These are phyloP conservation scores for Penicillium coprophilum DNA, from an alignment of 495 filamentous ascomycete genomes.

Conservation along the genomic window DNA sequence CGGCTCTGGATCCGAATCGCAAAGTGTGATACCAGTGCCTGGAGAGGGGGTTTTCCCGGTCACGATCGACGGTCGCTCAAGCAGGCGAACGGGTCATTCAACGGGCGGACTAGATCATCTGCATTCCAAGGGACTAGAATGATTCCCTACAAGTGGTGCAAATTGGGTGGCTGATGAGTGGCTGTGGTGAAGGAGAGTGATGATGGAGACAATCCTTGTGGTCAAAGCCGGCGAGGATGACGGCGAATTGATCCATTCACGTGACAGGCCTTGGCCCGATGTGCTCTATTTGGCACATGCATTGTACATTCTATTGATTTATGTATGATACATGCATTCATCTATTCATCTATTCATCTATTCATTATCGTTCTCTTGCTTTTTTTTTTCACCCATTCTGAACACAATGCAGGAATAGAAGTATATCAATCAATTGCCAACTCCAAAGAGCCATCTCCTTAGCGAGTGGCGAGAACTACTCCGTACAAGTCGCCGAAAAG, in stretches of 20 bases:
- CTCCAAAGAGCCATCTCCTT: neutral
- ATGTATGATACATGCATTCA: neutral
- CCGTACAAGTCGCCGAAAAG: neutral
- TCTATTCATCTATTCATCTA: neutral
- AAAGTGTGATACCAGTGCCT: constrained; percentile 23
- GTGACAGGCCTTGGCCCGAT: constrained; percentile 29
- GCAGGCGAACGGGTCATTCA: constrained; percentile 42
- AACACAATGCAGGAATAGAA: neutral
- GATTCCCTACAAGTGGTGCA: constrained; percentile 15
- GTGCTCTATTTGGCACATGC: neutral
- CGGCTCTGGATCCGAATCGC: constrained; percentile 24
- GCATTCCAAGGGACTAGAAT: constrained; percentile 37
- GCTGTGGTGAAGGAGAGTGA: constrained; percentile 28
- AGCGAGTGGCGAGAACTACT: neutral
- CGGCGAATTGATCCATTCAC: constrained; percentile 40
- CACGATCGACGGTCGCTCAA: constrained; percentile 43
- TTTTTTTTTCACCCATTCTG: neutral
- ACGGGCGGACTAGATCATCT: constrained; percentile 39
- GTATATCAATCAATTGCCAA: neutral
- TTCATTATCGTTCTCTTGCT: neutral
- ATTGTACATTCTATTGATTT: neutral
- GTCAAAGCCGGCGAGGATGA: constrained; percentile 36
- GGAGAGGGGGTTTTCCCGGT: constrained; percentile 30
- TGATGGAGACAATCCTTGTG: constrained; percentile 34
- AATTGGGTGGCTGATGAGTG: constrained; percentile 29